Conservation (phyloP, 2,329 filamentous ascomycete species). For the Ceratocystis eucalypticola region DNA sequence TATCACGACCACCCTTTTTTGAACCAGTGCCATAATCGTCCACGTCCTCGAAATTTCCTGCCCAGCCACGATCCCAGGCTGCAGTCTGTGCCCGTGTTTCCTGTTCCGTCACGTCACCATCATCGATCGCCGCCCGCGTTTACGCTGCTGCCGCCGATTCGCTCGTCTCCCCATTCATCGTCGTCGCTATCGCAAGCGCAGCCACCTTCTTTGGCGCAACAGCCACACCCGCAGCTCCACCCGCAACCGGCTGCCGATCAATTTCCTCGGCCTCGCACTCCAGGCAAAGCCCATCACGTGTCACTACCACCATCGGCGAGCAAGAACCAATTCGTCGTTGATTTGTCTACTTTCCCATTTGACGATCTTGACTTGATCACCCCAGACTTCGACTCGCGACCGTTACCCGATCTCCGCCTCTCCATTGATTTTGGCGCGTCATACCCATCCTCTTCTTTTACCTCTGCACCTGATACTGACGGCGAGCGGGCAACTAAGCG, state of each 20-base stretch:
- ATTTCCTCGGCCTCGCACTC: background rate
- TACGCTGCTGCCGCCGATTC: background rate
- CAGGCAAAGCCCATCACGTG: constrained; percentile 15
- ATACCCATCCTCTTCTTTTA: background rate
- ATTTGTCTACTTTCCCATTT: constrained; percentile 15
- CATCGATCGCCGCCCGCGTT: constrained; percentile 1
- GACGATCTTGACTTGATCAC: constrained; percentile 12
- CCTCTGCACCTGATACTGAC: constrained; percentile 2
- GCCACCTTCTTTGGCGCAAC: background rate
- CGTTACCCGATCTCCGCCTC: constrained; percentile 1
- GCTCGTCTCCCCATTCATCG: background rate
- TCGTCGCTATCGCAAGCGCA: background rate
- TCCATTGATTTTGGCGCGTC: constrained; percentile 8
- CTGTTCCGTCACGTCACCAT: background rate
- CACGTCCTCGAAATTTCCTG: background rate
- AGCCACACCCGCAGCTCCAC: background rate
- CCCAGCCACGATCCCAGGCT: background rate
- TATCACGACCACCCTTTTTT: background rate
- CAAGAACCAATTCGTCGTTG: constrained; percentile 15
- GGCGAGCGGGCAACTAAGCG: background rate
- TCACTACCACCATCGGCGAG: constrained; percentile 16
- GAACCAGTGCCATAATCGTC: background rate
- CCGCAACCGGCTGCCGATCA: background rate
- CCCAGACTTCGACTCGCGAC: constrained; percentile 10
- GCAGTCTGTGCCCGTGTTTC: constrained; percentile 2